Percentiles rank a stretch among this genome's conserved stretches.
Conservation (phyloP, 2,329 filamentous ascomycete species). For the Aspergillus sp. region DNA sequence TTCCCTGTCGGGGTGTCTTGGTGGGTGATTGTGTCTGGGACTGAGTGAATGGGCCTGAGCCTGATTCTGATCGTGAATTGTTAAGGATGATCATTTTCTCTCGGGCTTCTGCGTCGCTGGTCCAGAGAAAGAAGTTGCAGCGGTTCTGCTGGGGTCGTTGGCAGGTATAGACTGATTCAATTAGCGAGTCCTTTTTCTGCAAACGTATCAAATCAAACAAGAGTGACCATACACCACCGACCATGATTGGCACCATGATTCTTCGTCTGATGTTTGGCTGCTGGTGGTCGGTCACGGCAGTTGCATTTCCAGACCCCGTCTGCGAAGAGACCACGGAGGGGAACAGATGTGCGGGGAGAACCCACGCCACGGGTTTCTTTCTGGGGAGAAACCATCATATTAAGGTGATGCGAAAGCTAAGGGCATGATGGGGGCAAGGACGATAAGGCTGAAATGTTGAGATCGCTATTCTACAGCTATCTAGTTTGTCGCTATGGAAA, state of each 20-base stretch:
- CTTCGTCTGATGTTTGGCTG: constrained; percentile 52
- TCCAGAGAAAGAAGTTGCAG: constrained; percentile 61
- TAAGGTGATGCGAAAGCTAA: background rate
- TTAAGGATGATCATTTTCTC: constrained; percentile 46
- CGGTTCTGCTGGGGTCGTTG: constrained; percentile 44
- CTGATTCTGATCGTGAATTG: constrained; percentile 46
- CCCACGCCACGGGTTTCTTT: constrained; percentile 5
- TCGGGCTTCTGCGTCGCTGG: constrained; percentile 52
- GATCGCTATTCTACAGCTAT: background rate
- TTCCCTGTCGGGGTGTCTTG: constrained; percentile 5
- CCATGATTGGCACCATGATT: constrained; percentile 55
- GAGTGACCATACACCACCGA: constrained; percentile 41
- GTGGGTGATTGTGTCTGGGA: constrained; percentile 19
- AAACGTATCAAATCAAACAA: background rate
- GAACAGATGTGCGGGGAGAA: constrained; percentile 17
- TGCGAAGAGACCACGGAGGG: constrained; percentile 35
- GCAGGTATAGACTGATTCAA: constrained; percentile 50
- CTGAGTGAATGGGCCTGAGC: background rate
- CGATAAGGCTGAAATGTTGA: background rate
- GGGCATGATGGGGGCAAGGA: background rate
- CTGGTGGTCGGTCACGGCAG: constrained; percentile 51
- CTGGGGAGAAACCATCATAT: constrained; percentile 19
- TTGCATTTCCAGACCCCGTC: constrained; percentile 51
- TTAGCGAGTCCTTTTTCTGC: background rate
- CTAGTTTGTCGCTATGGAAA: background rate